These are phyloP conservation scores for Ramicandelaber brevisporus DNA, from an alignment of 192 early-diverging fungal species.

Conservation along the genomic window DNA sequence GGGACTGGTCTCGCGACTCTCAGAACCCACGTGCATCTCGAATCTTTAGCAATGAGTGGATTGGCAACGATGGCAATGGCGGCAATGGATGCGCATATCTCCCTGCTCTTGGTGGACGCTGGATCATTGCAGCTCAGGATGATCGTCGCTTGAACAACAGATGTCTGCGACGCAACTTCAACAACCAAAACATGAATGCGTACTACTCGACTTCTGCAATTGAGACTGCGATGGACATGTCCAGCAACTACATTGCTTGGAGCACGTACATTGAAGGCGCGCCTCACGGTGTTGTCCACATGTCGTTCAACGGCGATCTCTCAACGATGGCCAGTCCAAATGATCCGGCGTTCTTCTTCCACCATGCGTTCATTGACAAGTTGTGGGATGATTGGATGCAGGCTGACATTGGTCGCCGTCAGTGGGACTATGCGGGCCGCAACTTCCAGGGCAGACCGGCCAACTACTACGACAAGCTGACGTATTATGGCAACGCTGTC, in stretches of 20 bases:
- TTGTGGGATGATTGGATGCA: conserved; percentile 24
- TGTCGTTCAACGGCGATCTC: conserved; percentile 17
- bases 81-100: conserved; percentile 19
- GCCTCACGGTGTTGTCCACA: conserved; percentile 15
- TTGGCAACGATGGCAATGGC: conserved; percentile 14
- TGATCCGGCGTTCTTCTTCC: conserved; percentile 33
- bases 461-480: conserved; percentile 4
- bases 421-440: conserved; percentile 11
- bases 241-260: conserved; percentile 7
- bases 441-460: conserved; percentile 2
- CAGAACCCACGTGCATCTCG: conserved; percentile 16
- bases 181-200: conserved; percentile 5
- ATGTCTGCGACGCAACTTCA: conserved; percentile 13
- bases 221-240: conserved; percentile 8
- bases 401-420: conserved; percentile 8
- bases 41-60: conserved; percentile 6
- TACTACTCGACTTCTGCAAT: conserved; percentile 15
- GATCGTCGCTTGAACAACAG: conserved; percentile 10
- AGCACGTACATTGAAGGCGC: conserved; percentile 13
- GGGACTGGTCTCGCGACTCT: conserved; percentile 31
- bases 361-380: conserved; percentile 30
- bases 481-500: conserved; percentile 4
- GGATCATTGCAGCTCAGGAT: conserved; percentile 19
- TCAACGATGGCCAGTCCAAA: conserved; percentile 17
- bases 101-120: conserved; percentile 24